Evolutionary conservation across 768 basidiomycete species (phyloP), one percentile per base, ranked within the genome.

Genomic region (Suillus luteus): DNA sequence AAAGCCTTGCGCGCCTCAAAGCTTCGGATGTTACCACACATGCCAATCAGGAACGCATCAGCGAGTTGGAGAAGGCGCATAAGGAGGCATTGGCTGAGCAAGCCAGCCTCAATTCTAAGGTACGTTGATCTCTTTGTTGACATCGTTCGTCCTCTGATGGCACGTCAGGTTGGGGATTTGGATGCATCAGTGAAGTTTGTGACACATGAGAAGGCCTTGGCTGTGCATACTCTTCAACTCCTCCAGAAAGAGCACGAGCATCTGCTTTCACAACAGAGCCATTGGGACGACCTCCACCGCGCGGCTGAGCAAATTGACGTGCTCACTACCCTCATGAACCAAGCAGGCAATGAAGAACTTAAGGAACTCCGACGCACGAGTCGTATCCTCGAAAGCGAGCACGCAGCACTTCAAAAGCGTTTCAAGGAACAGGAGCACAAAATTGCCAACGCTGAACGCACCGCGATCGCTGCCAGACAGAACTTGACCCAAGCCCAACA

Each of bases 271-370:
- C 89, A 93, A 67, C 88, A 90, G 69, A 80, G 74, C n/a, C 86
- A 90, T 61, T 93, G 90, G 92, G 89, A 91, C n/a, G 85, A 87
- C 51, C 80, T 93, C 24, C 87, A 81, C 33, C 85, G 83, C 55
- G 83, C 87, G 1, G 81, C 86, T 3, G 89, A 92, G 69, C 90
- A 93, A 73, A 85, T 95, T 37, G 89, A 91, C 61, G 71, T 80
- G 57, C 83, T 95, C 41, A 81, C 88, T 24, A 81, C 76, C 57
- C 77, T 88, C 43, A 81, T 92, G 62, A 81, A 83, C 5, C 85
- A 87, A 69, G 81, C 80, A 12, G 89, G 90, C 66, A 86, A 84
- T 67, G 89, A 89, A 55, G 93, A 94, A 69, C 68, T 92, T 55
- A 83, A 85, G 68, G 91, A 93, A 55, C 82, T 93, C 49, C 80